Conservation (phyloP, 225 moss, liverwort and hornwort genomes). For the Marchantia polymorpha region DNA sequence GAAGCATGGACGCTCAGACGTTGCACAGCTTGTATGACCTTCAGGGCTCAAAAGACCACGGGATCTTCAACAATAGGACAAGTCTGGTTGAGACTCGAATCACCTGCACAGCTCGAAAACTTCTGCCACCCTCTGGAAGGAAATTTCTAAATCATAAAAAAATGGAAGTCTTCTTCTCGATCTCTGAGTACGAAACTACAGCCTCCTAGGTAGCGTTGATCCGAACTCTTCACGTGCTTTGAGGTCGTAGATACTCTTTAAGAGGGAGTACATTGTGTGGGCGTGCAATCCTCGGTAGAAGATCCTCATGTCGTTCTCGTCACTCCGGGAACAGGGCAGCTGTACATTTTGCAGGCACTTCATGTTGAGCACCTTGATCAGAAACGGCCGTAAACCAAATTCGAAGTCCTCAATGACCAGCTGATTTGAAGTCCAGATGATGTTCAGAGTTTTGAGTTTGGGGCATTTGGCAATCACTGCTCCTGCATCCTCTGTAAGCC, state of each 20-base stretch:
- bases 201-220: background rate
- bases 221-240: constrained; percentile 17
- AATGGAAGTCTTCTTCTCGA: background rate
- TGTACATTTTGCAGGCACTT: constrained; percentile 35
- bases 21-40: no score
- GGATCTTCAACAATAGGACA: no score
- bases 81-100: no score
- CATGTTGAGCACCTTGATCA: constrained; percentile 24
- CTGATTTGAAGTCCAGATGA: constrained; percentile 25
- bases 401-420: constrained; percentile 8
- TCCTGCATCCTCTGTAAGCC: constrained; percentile 39
- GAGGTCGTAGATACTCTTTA: constrained; percentile 33
- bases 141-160: background rate
- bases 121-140: no score
- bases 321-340: constrained; percentile 22
- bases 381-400: constrained; percentile 27
- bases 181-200: background rate
- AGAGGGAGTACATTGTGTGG: constrained; percentile 32
- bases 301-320: constrained; percentile 30
- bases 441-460: constrained; percentile 26
- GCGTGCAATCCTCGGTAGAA: constrained; percentile 37
- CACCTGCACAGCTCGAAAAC: no score
- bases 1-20: no score
- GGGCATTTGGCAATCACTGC: constrained; percentile 26
- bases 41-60: no score